These are phyloP conservation scores for Obelidium mucronatum DNA, from an alignment of 192 early-diverging fungal genomes.

Conservation along the genomic window DNA sequence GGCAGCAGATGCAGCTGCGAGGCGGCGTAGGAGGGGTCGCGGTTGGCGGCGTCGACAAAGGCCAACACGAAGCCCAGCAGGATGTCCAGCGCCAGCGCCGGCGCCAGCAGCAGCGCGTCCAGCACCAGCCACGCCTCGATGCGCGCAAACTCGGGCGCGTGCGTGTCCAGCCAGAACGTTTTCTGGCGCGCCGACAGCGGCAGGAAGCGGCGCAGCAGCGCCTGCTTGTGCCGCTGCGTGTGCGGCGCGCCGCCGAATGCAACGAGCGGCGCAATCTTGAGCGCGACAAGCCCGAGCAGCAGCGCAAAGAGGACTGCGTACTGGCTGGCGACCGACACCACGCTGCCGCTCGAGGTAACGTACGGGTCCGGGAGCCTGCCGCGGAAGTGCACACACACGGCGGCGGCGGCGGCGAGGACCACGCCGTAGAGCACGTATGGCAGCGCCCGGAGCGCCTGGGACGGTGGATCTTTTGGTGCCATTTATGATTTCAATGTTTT, in stretches of 20 bases:
- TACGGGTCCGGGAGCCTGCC: background rate
- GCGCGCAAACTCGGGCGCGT: background rate
- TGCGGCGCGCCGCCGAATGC: background rate
- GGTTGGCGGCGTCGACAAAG: background rate
- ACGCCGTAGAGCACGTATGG: conserved; percentile 1
- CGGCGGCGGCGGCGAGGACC: background rate
- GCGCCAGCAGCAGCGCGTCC: background rate
- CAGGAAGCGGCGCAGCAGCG: background rate
- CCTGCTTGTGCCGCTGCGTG: background rate
- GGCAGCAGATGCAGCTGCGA: background rate
- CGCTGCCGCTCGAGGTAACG: background rate
- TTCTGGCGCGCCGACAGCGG: background rate
- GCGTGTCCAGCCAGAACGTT: background rate
- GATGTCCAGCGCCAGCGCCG: background rate
- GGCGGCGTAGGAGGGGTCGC: background rate
- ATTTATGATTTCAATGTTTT: too few relatives aligned
- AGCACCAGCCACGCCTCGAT: conserved; percentile 4
- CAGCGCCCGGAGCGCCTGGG: background rate
- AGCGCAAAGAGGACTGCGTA: background rate
- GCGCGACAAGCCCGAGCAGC: background rate
- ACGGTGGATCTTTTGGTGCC: background rate
- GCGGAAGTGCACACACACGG: background rate
- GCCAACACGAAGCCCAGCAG: background rate
- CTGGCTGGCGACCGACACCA: background rate
- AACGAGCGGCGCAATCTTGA: background rate